phyloP scores from a whole-genome alignment of 768 basidiomycete genomes.

The Pleurotus djamor region DNA sequence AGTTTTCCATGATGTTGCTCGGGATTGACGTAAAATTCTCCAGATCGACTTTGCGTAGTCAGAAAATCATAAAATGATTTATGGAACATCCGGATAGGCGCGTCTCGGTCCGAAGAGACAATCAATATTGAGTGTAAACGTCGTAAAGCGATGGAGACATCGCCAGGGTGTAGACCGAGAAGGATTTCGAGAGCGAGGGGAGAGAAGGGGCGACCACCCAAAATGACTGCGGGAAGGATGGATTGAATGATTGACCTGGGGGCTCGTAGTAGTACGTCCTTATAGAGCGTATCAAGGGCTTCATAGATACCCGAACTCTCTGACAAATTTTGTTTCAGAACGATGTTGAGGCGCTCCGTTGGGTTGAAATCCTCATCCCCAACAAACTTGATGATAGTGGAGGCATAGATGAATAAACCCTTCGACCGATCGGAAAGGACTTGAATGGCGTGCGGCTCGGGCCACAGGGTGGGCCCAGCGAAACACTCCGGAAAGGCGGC shows the following conservation, averaged over 20 bases:
- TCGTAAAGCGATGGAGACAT: neutral
- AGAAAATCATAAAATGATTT: constrained; percentile 31
- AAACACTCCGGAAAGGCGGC: neutral
- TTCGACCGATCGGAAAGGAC: constrained; percentile 16
- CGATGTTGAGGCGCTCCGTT: constrained; percentile 8
- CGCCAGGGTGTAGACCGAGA: neutral
- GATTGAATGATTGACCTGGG: neutral
- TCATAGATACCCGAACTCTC: neutral
- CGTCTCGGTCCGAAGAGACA: constrained; percentile 7
- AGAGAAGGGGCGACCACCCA: neutral
- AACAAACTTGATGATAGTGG: constrained; percentile 22
- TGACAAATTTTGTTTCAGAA: constrained; percentile 4
- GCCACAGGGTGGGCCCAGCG: neutral
- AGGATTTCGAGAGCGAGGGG: neutral
- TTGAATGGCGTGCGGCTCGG: neutral
- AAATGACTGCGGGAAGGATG: constrained; percentile 5
- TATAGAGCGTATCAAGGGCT: neutral
- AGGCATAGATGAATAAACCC: constrained; percentile 23
- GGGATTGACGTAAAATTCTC: constrained; percentile 22
- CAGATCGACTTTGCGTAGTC: constrained; percentile 23
- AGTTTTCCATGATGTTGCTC: neutral
- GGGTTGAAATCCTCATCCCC: constrained; percentile 12
- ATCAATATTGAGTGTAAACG: constrained; percentile 9
- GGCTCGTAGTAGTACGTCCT: neutral
- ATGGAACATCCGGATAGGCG: constrained; percentile 26